Conservation (phyloP, 2,329 filamentous ascomycete species). For the Colletotrichum cereale region DNA sequence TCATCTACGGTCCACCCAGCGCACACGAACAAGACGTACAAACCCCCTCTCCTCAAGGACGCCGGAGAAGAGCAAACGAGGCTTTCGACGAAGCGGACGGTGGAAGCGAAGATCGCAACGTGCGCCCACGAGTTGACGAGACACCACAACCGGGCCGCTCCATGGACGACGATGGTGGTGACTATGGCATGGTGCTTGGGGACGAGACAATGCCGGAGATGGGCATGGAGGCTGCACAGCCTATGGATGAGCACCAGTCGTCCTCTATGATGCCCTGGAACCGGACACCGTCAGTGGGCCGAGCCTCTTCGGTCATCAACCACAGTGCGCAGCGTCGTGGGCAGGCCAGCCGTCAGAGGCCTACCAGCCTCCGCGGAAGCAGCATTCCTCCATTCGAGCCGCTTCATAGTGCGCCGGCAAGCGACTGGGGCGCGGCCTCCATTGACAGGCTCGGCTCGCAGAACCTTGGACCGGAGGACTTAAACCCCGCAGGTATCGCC, state of each 20-base stretch:
- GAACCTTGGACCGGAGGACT: slow-evolving; percentile 49
- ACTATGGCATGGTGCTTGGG: slow-evolving; percentile 50
- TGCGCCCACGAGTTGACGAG: slow-evolving; percentile 52
- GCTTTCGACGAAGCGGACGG: slow-evolving; percentile 55
- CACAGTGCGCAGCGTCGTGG: slow-evolving; percentile 19
- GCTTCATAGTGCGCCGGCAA: slow-evolving; percentile 57
- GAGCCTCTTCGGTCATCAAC: slow-evolving; percentile 28
- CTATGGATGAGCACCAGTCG: slow-evolving; percentile 75
- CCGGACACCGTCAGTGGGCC: slow-evolving; percentile 46
- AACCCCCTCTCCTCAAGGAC: slow-evolving; percentile 45
- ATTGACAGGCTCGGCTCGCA: slow-evolving; percentile 47
- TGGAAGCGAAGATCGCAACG: slow-evolving; percentile 49
- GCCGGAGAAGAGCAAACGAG: slow-evolving; percentile 58
- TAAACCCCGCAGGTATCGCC: slow-evolving; percentile 36
- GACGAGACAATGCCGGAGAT: slow-evolving; percentile 69
- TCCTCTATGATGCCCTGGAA: slow-evolving; percentile 67
- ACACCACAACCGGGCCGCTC: slow-evolving; percentile 28
- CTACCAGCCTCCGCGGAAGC: slow-evolving; percentile 54
- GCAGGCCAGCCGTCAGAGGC: slow-evolving; percentile 42
- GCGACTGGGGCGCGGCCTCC: slow-evolving; percentile 49
- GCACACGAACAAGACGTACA: slow-evolving; percentile 37
- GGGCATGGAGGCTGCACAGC: slow-evolving; percentile 75
- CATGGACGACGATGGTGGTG: slow-evolving; percentile 40
- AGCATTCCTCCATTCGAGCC: slow-evolving; percentile 59
- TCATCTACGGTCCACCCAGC: slow-evolving; percentile 50